Evolutionary conservation across 2,329 filamentous ascomycete genomes (phyloP).

Genomic region (Neurospora sp.): DNA sequence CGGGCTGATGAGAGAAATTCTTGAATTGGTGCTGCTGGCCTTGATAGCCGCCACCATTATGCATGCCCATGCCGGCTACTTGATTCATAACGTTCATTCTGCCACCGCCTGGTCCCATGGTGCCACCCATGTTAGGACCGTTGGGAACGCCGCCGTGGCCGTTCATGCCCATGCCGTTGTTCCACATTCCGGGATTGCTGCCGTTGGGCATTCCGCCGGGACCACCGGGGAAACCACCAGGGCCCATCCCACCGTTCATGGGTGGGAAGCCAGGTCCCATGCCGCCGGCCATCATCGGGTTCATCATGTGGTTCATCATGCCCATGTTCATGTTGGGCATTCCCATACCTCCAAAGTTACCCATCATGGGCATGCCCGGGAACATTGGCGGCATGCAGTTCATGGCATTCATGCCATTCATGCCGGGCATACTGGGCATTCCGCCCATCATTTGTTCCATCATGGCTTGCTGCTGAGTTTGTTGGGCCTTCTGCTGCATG

Average conservation of each 20-base stretch:
- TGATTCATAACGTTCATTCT: conserved; percentile 22
- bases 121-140: conserved; percentile 6
- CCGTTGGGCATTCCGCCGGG: conserved; percentile 24
- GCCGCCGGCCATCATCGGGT: conserved; percentile 27
- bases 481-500: conserved; percentile 43
- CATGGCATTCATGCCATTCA: conserved; percentile 17
- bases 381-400: conserved; percentile 18
- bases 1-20: conserved; percentile 38
- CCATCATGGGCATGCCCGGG: conserved; percentile 33
- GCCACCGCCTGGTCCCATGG: neutral
- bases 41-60: conserved; percentile 17
- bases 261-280: conserved; percentile 28
- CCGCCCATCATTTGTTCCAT: conserved; percentile 35
- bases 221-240: conserved; percentile 16
- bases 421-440: conserved; percentile 26
- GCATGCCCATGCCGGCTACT: conserved; percentile 21
- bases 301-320: conserved; percentile 23
- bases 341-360: conserved; percentile 29
- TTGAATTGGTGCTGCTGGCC: conserved; percentile 14
- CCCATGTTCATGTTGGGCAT: conserved; percentile 29
- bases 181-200: conserved; percentile 1
- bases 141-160: conserved; percentile 3
- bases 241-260: conserved; percentile 30
- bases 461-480: conserved; percentile 27
- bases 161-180: conserved; percentile 1